A percentile compares a stretch with the other conserved stretches of the same genome.
These are phyloP conservation scores for Cytospora leucostoma DNA, from an alignment of 2,329 filamentous ascomycete genomes.

Conservation along the genomic window DNA sequence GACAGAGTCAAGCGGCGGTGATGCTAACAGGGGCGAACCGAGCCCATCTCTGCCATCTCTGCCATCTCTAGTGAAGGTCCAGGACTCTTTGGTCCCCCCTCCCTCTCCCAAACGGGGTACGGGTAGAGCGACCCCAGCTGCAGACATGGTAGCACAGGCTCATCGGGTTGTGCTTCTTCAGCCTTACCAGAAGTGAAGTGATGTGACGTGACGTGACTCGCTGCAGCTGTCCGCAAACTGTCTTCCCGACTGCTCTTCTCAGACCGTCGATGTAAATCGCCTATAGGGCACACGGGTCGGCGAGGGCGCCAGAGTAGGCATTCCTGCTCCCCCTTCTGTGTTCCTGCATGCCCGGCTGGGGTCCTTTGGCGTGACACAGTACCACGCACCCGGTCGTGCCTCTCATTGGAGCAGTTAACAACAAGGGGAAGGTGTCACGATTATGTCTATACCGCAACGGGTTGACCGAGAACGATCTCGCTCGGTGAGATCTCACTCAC, in stretches of 20 bases:
- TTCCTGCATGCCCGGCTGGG: neutral
- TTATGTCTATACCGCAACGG: neutral
- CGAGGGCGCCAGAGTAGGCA: neutral
- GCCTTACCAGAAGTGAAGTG: neutral
- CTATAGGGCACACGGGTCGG: neutral
- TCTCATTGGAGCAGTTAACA: neutral
- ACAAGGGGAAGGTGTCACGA: neutral
- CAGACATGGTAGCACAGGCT: neutral
- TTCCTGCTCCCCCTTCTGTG: neutral
- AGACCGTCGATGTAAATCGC: neutral
- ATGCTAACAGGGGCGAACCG: constrained; percentile 6
- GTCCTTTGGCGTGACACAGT: neutral
- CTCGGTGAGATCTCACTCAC: neutral
- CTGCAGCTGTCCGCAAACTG: too few relatives aligned
- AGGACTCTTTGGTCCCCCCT: neutral
- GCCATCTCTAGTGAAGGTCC: neutral
- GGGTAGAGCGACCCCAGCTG: neutral
- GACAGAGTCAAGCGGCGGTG: constrained; percentile 12
- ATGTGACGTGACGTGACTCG: neutral
- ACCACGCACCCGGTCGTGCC: neutral
- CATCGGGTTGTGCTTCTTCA: neutral
- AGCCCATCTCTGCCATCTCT: neutral
- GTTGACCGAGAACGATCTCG: neutral
- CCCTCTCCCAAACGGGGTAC: neutral
- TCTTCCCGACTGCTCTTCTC: too few relatives aligned